Evolutionary conservation across 108 stramenopile species (phyloP), one percentile per base, ranked within the genome.

Genomic region (Stephanodiscus triporus): DNA sequence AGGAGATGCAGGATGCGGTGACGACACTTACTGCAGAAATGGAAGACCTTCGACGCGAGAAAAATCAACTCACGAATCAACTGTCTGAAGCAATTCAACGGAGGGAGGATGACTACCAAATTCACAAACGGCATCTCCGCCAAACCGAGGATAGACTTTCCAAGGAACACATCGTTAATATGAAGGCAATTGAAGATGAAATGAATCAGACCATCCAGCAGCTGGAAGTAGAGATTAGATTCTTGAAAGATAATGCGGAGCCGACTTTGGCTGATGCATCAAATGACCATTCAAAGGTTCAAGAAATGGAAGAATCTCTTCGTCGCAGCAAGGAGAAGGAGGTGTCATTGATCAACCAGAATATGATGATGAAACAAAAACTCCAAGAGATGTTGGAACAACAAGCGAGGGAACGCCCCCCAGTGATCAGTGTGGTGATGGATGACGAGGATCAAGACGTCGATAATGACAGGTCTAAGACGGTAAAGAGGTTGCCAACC

Each of bases 281-380:
- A 42, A 22, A 49, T 20, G 36, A 59, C 13, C 19, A 36, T 10
- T 48, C 43, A 19, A 58, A 51, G 42, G 22, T 80, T 36, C 42
- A 57, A 23, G 66, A 80, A 34, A 51, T 80, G 32, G 72, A 74
- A 65, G 68, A 36, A 19, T 62, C 73, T 9, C 62, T 80, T 38
- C 79, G 66, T n/a, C 60, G 57, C 38, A 73, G 72, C 24, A 68
- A 70, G 63, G 55, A 74, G 26, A 73, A 68, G 51, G 72, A 80
- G 50, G 72, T 80, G 26, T 53, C 66, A 2, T 49, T 80, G 48
- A 63, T 80, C n/a, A 80, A 80, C 40, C 43, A 69, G 59, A 80
- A 80, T 40, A 63, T 80, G 72, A 73, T 37, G 62, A 69, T 80
- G 67, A 68, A 73, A 36, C 65, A 80, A 20, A 37, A 64, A 16